phyloP scores from a whole-genome alignment of 495 filamentous ascomycete species.

The Talaromyces liani region DNA sequence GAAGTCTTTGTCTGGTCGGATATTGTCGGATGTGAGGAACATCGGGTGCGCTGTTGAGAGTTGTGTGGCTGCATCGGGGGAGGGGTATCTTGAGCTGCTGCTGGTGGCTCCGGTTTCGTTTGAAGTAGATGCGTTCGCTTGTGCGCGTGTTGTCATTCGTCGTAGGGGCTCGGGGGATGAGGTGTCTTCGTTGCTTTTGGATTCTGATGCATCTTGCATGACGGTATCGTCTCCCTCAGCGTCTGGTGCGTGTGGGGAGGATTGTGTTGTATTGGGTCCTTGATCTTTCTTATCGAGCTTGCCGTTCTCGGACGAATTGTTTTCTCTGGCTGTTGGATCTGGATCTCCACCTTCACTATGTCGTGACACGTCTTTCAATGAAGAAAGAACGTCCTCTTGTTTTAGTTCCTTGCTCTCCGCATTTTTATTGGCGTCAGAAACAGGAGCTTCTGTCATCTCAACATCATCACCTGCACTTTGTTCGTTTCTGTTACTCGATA shows the following conservation, averaged over 20 bases:
- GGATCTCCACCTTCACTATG: conserved; percentile 19
- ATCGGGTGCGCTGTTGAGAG: conserved; percentile 67
- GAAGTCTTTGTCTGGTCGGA: conserved; percentile 68
- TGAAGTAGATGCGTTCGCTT: conserved; percentile 46
- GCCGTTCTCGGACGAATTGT: background rate
- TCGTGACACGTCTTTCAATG: conserved; percentile 30
- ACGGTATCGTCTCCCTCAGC: background rate
- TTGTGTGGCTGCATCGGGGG: conserved; percentile 40
- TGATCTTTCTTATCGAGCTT: background rate
- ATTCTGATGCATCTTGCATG: conserved; percentile 1
- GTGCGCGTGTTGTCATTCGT: conserved; percentile 64
- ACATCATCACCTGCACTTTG: conserved; percentile 24
- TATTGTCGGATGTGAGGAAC: conserved; percentile 65
- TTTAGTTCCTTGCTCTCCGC: conserved; percentile 24
- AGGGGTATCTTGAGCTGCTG: conserved; percentile 37
- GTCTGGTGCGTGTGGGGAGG: background rate
- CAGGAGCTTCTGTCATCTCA: conserved; percentile 36
- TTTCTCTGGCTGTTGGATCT: conserved; percentile 12
- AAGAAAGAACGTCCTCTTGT: conserved; percentile 33
- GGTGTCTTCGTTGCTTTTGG: background rate
- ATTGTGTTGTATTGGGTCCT: background rate
- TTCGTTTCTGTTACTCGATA: background rate
- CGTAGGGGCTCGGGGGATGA: conserved; percentile 40
- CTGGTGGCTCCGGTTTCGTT: conserved; percentile 20
- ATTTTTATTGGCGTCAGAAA: conserved; percentile 8